A percentile compares a stretch with the other conserved stretches of the same genome.
phyloP scores from a whole-genome alignment of 2,329 filamentous ascomycete genomes.

The Pseudocercospora macadamiae region DNA sequence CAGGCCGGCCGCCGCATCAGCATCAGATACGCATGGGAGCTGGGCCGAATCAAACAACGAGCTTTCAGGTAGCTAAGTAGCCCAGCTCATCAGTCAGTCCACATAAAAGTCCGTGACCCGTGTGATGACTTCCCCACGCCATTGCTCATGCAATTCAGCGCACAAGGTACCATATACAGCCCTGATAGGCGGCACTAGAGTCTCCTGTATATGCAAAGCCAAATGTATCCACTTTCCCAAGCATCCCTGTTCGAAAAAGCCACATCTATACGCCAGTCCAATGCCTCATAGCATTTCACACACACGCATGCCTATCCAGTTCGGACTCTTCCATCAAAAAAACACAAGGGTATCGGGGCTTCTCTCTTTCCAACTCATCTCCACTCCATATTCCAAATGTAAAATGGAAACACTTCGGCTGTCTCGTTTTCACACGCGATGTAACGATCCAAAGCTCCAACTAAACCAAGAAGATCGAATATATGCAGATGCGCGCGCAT shows the following conservation, averaged over 20 bases:
- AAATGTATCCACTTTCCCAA: background rate
- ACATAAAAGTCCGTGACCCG: no score
- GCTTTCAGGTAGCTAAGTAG: background rate
- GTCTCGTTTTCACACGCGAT: background rate
- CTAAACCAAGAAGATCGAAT: background rate
- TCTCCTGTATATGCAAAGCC: constrained; percentile 1
- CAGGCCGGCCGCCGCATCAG: background rate
- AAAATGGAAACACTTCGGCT: background rate
- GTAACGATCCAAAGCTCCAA: background rate
- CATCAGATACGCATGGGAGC: background rate
- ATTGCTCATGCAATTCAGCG: background rate
- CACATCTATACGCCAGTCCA: constrained; percentile 1
- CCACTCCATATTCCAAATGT: background rate
- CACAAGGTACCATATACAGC: background rate
- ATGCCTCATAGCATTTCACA: constrained; percentile 3
- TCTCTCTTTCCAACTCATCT: background rate
- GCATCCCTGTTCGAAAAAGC: background rate
- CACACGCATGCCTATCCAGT: background rate
- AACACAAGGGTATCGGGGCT: constrained; percentile 14
- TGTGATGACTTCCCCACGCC: background rate
- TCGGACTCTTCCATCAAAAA: background rate
- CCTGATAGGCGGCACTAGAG: background rate
- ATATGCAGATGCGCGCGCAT: constrained; percentile 1
- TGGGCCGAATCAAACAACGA: background rate
- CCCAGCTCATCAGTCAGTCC: no score